Base-by-base conservation (phyloP, 805 yeast genomes). In the Ogataea nonfermentans region DNA sequence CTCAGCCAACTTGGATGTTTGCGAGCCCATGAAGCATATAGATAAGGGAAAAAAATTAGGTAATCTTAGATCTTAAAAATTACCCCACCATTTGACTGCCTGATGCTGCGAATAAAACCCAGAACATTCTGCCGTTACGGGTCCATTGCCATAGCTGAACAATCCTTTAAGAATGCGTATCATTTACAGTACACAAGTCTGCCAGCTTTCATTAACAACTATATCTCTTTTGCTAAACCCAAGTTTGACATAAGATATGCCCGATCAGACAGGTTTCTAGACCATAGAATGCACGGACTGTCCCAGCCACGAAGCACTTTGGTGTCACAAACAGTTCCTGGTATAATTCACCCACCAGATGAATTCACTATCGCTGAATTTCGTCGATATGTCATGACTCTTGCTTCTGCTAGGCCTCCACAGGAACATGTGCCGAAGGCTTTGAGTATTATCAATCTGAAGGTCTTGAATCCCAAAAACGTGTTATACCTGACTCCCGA, bases 1-100 rank as follows among this genome's bases (percentile, higher is more conserved):
- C 26, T 43, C 48, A 9, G 31, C 24, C 12, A 41, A 45, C 36
- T 52, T 55, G 6, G 62, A 59, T 28, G 52, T 27, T 32, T 38
- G 53, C 36, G 55, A 46, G 14, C 62, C 63, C 63, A 59, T 59
- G 24, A 13, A 39, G 16, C 13, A 12, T 23, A 12, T 9, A 37
- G 36, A 31, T 37, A 37, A 37, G 38, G 12, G 12, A 9, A 23
- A 28, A 4, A 15, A 16, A 29, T 15, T 16, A 16, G 6, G 15
- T 11, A 29, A 28, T 9, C 10, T 16, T 8, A 34, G 14, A 34
- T 27, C 22, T 19, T 19, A 23, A 28, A 24, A 35, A 29, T 10
- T 30, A 37, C 40, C 40, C 40, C 40, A 30, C 40, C 25, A 37
- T 23, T 29, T 30, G 22, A 19, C 22, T 24, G 8, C 11, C 3